Evolutionary conservation across 1,284 basidiomycete genomes (phyloP).

Genomic region (Sphaerobolus stellatus): DNA sequence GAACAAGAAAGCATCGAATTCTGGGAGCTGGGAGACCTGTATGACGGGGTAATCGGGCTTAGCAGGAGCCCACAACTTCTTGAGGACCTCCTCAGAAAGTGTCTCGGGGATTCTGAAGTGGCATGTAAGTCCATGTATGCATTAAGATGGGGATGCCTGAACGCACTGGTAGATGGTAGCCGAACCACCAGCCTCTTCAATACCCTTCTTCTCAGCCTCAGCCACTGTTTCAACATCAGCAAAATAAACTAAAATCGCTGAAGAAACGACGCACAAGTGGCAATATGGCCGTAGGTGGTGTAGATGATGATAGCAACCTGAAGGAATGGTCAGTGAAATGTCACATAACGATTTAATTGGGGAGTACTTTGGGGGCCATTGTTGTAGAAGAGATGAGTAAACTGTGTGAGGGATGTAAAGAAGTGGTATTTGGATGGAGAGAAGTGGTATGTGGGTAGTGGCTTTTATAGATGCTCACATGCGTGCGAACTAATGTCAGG

Average conservation of each 20-base stretch:
- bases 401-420: neutral
- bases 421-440: neutral
- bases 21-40: constrained; percentile 59
- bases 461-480: no score
- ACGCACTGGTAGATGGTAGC: constrained; percentile 74
- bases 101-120: constrained; percentile 75
- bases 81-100: constrained; percentile 73
- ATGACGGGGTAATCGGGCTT: constrained; percentile 76
- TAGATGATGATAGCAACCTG: constrained; percentile 50
- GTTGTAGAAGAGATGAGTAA: neutral
- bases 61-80: constrained; percentile 73
- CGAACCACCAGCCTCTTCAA: constrained; percentile 68
- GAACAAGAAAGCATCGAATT: constrained; percentile 68
- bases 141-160: neutral
- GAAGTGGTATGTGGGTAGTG: neutral
- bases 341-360: neutral
- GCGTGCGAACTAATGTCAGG: no score
- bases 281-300: constrained; percentile 80
- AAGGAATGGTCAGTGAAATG: neutral
- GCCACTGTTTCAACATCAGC: constrained; percentile 53
- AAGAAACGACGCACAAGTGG: constrained; percentile 49
- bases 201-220: constrained; percentile 72
- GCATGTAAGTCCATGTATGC: neutral
- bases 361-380: constrained; percentile 4
- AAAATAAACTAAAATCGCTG: constrained; percentile 1